Evolutionary conservation across 2,329 filamentous ascomycete genomes (phyloP).

Genomic region (Fusarium transvaalense): DNA sequence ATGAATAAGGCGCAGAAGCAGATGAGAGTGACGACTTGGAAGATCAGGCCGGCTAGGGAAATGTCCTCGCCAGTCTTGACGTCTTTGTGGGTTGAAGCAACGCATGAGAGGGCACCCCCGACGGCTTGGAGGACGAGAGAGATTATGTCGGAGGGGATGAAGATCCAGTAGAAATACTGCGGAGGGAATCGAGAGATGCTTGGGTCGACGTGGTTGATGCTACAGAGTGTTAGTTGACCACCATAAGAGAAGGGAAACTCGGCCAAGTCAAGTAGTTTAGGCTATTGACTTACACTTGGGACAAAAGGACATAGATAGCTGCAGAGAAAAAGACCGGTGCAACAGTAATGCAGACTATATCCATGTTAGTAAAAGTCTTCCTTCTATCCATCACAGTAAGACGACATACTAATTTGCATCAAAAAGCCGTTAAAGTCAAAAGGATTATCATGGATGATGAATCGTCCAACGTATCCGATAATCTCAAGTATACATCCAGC

Average conservation of each 20-base stretch:
- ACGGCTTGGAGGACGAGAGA: conserved; percentile 65
- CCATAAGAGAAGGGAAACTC: background rate
- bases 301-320: conserved; percentile 48
- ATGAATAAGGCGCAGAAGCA: conserved; percentile 59
- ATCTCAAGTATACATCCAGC: conserved; percentile 68
- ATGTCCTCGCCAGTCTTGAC: conserved; percentile 59
- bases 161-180: conserved; percentile 46
- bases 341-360: conserved; percentile 50
- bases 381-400: background rate
- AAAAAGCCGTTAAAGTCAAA: conserved; percentile 70
- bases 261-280: too few relatives aligned
- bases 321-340: conserved; percentile 50
- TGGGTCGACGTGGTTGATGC: conserved; percentile 44
- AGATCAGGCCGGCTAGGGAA: conserved; percentile 64
- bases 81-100: conserved; percentile 50
- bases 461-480: conserved; percentile 70
- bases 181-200: conserved; percentile 43
- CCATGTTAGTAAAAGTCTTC: conserved; percentile 11
- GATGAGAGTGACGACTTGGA: conserved; percentile 64
- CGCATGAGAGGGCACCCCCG: conserved; percentile 61
- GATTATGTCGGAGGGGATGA: conserved; percentile 61
- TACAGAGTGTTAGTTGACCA: conserved; percentile 1
- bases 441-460: conserved; percentile 67
- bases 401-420: conserved; percentile 69
- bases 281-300: conserved; percentile 44